Conservation (phyloP, 495 filamentous ascomycete species). For the Neurospora cerealis region DNA sequence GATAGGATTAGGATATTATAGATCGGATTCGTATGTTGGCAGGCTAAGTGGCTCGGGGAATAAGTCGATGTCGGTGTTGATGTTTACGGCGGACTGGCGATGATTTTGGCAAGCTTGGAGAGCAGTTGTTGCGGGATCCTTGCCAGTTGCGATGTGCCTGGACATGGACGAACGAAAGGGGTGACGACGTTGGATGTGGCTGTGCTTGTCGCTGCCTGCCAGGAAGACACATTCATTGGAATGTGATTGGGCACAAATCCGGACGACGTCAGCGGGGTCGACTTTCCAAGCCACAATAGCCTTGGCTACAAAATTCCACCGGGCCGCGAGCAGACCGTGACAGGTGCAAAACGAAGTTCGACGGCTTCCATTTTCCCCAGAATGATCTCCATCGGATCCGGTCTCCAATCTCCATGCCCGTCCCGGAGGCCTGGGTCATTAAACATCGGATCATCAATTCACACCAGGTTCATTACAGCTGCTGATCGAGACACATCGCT, state of each 20-base stretch:
- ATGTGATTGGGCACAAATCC: constrained; percentile 2
- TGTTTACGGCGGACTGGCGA: background rate
- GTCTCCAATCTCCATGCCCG: background rate
- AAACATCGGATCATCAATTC: background rate
- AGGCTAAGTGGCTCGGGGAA: background rate
- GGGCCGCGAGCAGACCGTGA: background rate
- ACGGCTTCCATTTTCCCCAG: background rate
- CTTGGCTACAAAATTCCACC: background rate
- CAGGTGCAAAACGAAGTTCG: background rate
- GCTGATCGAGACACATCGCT: background rate
- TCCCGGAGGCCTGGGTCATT: background rate
- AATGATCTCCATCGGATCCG: background rate
- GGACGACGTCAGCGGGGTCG: constrained; percentile 11
- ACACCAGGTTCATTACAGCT: background rate
- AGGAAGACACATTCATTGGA: background rate
- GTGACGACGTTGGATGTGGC: constrained; percentile 21
- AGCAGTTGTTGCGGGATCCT: background rate
- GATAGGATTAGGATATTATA: background rate
- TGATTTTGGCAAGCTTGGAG: background rate
- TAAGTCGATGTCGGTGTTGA: background rate
- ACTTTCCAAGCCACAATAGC: background rate
- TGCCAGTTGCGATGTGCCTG: background rate
- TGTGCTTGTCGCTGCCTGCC: constrained; percentile 8
- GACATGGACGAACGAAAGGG: constrained; percentile 1
- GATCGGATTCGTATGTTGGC: background rate